phyloP scores from a whole-genome alignment of 495 filamentous ascomycete genomes.

The Hamigera avellanea region DNA sequence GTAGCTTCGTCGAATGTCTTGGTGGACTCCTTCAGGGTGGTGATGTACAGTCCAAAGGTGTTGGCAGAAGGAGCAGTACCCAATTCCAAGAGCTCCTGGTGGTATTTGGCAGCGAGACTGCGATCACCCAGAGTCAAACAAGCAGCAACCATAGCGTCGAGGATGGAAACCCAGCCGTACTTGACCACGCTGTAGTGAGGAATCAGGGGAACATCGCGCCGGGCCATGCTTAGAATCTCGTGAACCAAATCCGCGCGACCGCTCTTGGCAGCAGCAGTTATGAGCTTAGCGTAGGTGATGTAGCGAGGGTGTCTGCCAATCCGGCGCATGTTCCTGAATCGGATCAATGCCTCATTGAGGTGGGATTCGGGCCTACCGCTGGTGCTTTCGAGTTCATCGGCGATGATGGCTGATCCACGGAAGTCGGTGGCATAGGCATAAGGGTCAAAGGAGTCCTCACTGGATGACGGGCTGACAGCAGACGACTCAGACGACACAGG shows the following conservation, averaged over 20 bases:
- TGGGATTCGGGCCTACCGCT: constrained; percentile 53
- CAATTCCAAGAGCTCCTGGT: constrained; percentile 79
- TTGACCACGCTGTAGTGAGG: constrained; percentile 72
- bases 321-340: constrained; percentile 86
- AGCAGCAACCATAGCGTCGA: constrained; percentile 92
- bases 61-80: constrained; percentile 88
- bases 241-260: constrained; percentile 66
- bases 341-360: constrained; percentile 67
- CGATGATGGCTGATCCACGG: constrained; percentile 80
- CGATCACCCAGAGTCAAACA: constrained; percentile 79
- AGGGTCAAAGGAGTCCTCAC: constrained; percentile 76
- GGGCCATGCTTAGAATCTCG: constrained; percentile 79
- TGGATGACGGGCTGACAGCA: constrained; percentile 30
- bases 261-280: constrained; percentile 77
- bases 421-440: constrained; percentile 84
- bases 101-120: constrained; percentile 66
- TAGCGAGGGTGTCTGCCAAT: constrained; percentile 86
- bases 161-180: constrained; percentile 88
- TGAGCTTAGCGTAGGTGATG: constrained; percentile 91
- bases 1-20: constrained; percentile 97
- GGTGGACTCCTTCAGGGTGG: constrained; percentile 88
- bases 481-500: constrained; percentile 28
- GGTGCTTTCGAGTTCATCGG: constrained; percentile 70
- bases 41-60: constrained; percentile 97
- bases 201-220: constrained; percentile 72